Evolutionary conservation across 140 eudicot genomes (phyloP).

Genomic region (Senecio squalidus): DNA sequence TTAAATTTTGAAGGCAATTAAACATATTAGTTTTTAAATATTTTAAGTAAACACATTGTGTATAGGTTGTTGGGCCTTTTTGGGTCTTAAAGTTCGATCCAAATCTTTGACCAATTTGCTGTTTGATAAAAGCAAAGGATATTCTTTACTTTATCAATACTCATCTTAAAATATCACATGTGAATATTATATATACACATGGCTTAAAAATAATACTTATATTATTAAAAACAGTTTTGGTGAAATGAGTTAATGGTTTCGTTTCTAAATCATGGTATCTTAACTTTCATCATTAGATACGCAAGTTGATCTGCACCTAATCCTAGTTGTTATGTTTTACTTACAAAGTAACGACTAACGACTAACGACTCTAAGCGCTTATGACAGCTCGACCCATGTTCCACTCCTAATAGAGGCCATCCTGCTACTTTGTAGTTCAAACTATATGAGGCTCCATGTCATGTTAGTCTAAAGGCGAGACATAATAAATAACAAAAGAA

Average conservation of each 20-base stretch:
- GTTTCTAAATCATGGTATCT: not conserved
- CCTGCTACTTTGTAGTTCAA: no score
- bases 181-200: not conserved
- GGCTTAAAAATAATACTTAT: not conserved
- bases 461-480: no score
- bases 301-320: not conserved
- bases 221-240: not conserved
- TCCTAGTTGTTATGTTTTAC: not conserved
- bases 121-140: not conserved
- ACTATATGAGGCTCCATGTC: no score
- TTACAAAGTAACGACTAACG: no score
- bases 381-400: no score
- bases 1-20: no score
- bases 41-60: no score
- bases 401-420: no score
- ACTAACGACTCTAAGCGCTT: no score
- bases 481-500: no score
- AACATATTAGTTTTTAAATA: no score
- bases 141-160: conserved; percentile 1
- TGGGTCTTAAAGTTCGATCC: not conserved
- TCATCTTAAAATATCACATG: not conserved
- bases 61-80: not conserved
- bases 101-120: not conserved
- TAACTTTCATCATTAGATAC: not conserved
- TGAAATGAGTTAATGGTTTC: not conserved